phyloP scores from a whole-genome alignment of 2,329 filamentous ascomycete genomes.

The Pyricularia grisea region DNA sequence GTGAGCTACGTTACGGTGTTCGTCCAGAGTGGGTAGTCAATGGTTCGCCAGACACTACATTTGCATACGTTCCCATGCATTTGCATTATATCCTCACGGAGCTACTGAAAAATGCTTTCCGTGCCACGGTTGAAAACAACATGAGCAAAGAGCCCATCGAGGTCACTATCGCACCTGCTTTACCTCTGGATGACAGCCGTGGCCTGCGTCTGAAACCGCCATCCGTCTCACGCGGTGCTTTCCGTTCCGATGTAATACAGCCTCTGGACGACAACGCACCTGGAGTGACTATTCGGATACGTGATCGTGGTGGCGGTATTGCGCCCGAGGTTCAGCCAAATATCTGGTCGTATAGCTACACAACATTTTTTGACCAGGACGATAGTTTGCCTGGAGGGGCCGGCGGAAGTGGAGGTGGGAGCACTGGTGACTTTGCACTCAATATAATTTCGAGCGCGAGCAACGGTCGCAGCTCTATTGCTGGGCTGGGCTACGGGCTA shows the following conservation, averaged over 20 bases:
- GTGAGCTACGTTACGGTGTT: conserved; percentile 89
- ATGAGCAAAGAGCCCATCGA: conserved; percentile 74
- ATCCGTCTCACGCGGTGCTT: conserved; percentile 27
- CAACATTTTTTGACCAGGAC: conserved; percentile 73
- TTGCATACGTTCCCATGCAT: conserved; percentile 92
- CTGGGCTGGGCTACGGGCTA: conserved; percentile 85
- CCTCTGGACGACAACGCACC: conserved; percentile 59
- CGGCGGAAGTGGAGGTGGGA: conserved; percentile 28
- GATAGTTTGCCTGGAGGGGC: conserved; percentile 25
- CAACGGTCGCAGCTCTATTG: conserved; percentile 72
- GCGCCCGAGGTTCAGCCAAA: conserved; percentile 71
- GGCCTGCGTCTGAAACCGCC: conserved; percentile 24
- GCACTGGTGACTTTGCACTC: conserved; percentile 50
- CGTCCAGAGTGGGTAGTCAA: conserved; percentile 73
- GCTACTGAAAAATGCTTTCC: conserved; percentile 91
- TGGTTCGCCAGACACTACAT: conserved; percentile 77
- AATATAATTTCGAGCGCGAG: conserved; percentile 65
- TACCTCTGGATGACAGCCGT: conserved; percentile 21
- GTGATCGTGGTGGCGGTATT: conserved; percentile 92
- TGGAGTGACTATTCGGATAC: conserved; percentile 89
- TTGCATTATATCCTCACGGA: conserved; percentile 97
- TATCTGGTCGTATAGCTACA: conserved; percentile 97
- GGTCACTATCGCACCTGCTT: conserved; percentile 77
- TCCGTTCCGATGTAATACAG: conserved; percentile 36
- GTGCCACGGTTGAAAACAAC: conserved; percentile 81